Evolutionary conservation across 805 yeast species (phyloP).

Genomic region (Candida sonorensis): DNA sequence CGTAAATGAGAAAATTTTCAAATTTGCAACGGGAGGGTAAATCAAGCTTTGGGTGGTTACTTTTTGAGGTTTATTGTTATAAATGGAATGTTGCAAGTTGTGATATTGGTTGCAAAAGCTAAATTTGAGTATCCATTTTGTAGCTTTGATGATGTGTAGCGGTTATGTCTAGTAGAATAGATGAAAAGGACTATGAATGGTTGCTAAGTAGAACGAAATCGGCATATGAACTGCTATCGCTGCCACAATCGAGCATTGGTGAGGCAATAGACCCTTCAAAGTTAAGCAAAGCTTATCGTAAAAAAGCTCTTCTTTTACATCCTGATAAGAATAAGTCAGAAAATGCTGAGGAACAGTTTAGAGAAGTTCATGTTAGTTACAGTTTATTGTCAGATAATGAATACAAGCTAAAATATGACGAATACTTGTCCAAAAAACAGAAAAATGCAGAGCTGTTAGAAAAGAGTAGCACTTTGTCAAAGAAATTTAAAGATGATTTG

Average conservation of each 20-base stretch:
- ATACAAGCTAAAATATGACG: slow-evolving; percentile 18
- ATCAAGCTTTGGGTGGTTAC: too few species aligned
- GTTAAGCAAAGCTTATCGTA: slow-evolving; percentile 25
- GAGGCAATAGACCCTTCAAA: slow-evolving; percentile 1
- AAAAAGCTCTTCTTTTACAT: slow-evolving; percentile 25
- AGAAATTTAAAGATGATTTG: slow-evolving; percentile 23
- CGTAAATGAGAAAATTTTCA: too few species aligned
- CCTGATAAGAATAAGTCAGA: slow-evolving; percentile 29
- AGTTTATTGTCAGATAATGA: slow-evolving; percentile 14
- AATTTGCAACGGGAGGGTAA: too few species aligned
- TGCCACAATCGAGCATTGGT: too few species aligned
- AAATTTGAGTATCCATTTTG: too few species aligned
- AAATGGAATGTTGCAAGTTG: too few species aligned
- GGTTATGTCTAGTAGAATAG: not conserved
- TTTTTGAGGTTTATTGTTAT: not conserved
- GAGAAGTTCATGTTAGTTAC: slow-evolving; percentile 24
- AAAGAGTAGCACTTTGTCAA: slow-evolving; percentile 7
- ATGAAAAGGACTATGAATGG: slow-evolving; percentile 15
- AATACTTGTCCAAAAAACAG: too few species aligned
- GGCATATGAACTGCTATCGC: slow-evolving; percentile 11
- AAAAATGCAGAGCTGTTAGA: too few species aligned
- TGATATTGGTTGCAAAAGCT: too few species aligned
- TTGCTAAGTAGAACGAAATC: slow-evolving; percentile 9
- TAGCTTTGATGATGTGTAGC: not conserved
- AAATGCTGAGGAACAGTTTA: slow-evolving; percentile 22